Evolutionary conservation across 2,329 filamentous ascomycete species (phyloP).

Genomic region (Alternaria sp.): DNA sequence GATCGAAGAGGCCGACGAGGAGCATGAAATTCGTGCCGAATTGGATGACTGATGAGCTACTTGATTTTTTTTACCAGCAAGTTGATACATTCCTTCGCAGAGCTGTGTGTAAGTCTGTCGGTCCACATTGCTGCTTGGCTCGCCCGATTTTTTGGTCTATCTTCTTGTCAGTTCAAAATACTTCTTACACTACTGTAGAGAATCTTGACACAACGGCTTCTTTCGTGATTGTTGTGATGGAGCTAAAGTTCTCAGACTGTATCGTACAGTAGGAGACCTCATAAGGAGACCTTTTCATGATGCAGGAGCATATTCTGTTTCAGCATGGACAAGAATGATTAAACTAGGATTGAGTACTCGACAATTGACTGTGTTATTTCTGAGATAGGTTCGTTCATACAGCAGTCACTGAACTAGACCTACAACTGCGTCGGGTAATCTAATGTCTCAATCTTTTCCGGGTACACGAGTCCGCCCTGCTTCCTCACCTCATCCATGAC

Average conservation of each 20-base stretch:
- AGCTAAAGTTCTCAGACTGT: no score
- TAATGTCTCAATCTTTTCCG: conserved; percentile 69
- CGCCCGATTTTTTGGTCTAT: background rate
- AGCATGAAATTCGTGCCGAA: no score
- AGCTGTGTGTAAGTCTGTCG: no score
- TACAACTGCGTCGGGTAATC: conserved; percentile 45
- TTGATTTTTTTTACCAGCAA: no score
- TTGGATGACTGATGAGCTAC: no score
- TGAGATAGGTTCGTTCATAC: background rate
- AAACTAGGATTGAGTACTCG: background rate
- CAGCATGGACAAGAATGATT: no score
- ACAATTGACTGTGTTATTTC: background rate
- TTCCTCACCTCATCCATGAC: conserved; percentile 74
- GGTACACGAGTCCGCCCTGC: conserved; percentile 70
- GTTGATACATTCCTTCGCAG: no score
- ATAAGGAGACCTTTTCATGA: background rate
- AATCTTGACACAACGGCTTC: background rate
- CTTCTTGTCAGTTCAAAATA: background rate
- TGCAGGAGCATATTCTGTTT: background rate
- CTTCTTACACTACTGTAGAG: background rate
- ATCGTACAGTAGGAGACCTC: background rate
- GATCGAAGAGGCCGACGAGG: no score
- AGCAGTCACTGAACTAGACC: background rate
- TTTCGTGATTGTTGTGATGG: no score
- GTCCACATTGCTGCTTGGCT: background rate